These are phyloP conservation scores for Beauveria sp. DNA, from an alignment of 2,329 filamentous ascomycete species.

Conservation along the genomic window DNA sequence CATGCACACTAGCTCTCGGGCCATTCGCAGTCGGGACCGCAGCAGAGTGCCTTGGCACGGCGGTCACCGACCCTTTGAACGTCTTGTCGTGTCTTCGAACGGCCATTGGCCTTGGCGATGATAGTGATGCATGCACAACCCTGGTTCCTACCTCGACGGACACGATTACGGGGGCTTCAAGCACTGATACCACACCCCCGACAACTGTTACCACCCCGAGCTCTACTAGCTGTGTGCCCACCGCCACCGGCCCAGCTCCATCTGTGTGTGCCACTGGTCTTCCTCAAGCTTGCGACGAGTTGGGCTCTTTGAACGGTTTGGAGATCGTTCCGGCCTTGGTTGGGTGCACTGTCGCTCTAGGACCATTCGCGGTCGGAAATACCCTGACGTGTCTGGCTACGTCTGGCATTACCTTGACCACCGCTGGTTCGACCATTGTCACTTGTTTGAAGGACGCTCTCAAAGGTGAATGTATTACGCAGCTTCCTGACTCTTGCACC, in stretches of 20 bases:
- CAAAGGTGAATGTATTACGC: conserved; percentile 2
- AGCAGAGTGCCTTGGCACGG: background rate
- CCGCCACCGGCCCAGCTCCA: background rate
- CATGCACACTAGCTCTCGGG: background rate
- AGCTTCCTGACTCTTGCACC: conserved; percentile 4
- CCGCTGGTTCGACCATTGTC: background rate
- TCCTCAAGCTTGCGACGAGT: background rate
- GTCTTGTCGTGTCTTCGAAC: background rate
- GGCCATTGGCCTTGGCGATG: background rate
- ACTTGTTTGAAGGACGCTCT: background rate
- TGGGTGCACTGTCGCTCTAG: background rate
- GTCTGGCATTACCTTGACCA: background rate
- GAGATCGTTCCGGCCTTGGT: background rate
- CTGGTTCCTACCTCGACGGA: too few species aligned
- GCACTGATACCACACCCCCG: background rate
- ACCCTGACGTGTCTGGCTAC: background rate
- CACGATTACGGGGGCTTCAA: too few species aligned
- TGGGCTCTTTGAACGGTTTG: background rate
- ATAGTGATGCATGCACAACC: background rate
- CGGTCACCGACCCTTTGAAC: background rate
- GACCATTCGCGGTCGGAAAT: background rate
- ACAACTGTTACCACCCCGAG: background rate
- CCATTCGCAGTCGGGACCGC: background rate
- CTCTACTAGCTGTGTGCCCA: background rate
- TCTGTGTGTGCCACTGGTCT: background rate